phyloP scores from a whole-genome alignment of 306 rosid species.

The Casuarina equisetifolia region DNA sequence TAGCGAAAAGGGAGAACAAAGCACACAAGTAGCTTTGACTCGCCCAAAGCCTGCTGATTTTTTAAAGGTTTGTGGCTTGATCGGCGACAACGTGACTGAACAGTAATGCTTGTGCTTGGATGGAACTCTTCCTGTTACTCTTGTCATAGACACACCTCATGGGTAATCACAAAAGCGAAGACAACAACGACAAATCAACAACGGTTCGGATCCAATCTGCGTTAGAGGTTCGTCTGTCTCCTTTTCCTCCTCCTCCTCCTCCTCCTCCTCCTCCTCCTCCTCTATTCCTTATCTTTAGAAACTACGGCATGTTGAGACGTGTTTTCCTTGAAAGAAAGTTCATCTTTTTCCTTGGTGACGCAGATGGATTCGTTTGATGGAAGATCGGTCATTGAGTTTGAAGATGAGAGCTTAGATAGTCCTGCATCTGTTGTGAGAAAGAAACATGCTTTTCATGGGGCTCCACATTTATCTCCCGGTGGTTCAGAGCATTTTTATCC shows the following conservation, averaged over 20 bases:
- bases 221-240: conserved; percentile 28
- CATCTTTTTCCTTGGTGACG: background rate
- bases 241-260: background rate
- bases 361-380: conserved; percentile 43
- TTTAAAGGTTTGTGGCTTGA: background rate
- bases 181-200: conserved; percentile 12
- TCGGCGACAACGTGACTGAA: conserved; percentile 18
- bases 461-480: conserved; percentile 24
- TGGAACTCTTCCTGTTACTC: conserved; percentile 35
- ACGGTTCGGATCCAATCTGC: conserved; percentile 32
- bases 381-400: conserved; percentile 34
- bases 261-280: no score
- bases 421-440: conserved; percentile 29
- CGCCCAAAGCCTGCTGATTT: background rate
- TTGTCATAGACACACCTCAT: conserved; percentile 30
- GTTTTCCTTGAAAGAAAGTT: background rate
- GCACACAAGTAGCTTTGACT: background rate
- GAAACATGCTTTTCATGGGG: conserved; percentile 30
- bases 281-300: background rate
- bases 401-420: conserved; percentile 40
- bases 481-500: conserved; percentile 20
- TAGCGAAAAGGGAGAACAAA: background rate
- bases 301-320: background rate
- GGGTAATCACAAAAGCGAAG: conserved; percentile 25
- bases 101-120: conserved; percentile 31